phyloP scores from a whole-genome alignment of 106 monocot species.

The Dioscorea alata region DNA sequence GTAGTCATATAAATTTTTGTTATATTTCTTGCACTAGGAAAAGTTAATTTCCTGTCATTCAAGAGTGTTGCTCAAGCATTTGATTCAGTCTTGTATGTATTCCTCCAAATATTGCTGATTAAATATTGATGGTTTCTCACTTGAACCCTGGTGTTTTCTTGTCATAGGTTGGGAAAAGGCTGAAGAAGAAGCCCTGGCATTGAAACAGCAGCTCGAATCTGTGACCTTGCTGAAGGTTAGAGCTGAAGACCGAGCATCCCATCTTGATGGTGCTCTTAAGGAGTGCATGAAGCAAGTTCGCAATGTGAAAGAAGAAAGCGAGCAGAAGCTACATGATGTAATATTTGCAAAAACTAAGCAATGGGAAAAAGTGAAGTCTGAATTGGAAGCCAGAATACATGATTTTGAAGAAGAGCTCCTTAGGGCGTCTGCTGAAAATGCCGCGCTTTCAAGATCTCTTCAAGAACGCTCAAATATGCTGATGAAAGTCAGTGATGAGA shows the following conservation, averaged over 20 bases:
- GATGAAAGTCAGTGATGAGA: conserved; percentile 49
- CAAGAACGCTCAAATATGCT: conserved; percentile 44
- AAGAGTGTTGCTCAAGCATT: background rate
- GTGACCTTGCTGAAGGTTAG: conserved; percentile 38
- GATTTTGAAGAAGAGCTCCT: conserved; percentile 40
- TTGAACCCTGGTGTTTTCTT: background rate
- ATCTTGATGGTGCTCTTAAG: conserved; percentile 60
- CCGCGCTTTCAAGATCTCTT: conserved; percentile 48
- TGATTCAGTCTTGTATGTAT: background rate
- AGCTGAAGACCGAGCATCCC: conserved; percentile 43
- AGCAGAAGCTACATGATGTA: conserved; percentile 52
- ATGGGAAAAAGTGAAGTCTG: conserved; percentile 42
- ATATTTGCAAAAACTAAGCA: conserved; percentile 55
- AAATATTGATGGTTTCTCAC: background rate
- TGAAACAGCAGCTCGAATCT: conserved; percentile 53
- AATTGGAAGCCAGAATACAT: conserved; percentile 38
- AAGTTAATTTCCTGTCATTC: background rate
- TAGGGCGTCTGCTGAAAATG: conserved; percentile 42
- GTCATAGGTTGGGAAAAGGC: conserved; percentile 61
- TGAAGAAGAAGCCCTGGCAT: conserved; percentile 47
- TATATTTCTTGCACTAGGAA: background rate
- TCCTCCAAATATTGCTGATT: too few relatives aligned
- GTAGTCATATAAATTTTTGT: conserved; percentile 2
- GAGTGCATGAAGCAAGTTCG: conserved; percentile 64
- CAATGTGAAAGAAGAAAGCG: conserved; percentile 54